Evolutionary conservation across 257 asterid genomes (phyloP).

Genomic region (Nicotiana knightiana): DNA sequence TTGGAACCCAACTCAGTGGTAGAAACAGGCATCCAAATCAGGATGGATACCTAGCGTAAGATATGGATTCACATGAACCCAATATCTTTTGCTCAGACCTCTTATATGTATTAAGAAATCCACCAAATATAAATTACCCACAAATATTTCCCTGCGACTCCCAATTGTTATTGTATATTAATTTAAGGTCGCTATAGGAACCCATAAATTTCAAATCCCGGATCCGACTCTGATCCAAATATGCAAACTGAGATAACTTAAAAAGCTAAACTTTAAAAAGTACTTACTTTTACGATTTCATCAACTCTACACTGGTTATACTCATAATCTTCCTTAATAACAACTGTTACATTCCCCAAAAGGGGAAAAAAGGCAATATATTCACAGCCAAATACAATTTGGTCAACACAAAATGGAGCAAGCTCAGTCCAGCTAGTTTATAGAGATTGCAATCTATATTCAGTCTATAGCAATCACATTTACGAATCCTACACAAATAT

Average conservation of each 20-base stretch:
- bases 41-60: too few species aligned
- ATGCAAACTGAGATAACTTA: not conserved
- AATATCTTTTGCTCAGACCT: too few species aligned
- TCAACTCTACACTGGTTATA: not conserved
- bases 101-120: too few species aligned
- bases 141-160: too few species aligned
- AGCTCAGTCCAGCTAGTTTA: not conserved
- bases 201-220: too few species aligned
- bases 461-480: not conserved
- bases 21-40: not conserved
- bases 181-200: too few species aligned
- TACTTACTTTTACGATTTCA: not conserved
- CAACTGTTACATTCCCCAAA: not conserved
- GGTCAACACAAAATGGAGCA: not conserved
- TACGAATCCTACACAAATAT: not conserved
- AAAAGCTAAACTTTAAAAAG: not conserved
- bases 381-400: not conserved
- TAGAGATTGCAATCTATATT: not conserved
- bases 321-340: not conserved
- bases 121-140: too few species aligned
- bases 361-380: not conserved
- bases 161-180: too few species aligned
- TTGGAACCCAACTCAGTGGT: not conserved
- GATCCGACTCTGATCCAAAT: not conserved
- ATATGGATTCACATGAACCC: too few species aligned